phyloP scores from a whole-genome alignment of 2,329 filamentous ascomycete species.

The Colletotrichum viniferum region DNA sequence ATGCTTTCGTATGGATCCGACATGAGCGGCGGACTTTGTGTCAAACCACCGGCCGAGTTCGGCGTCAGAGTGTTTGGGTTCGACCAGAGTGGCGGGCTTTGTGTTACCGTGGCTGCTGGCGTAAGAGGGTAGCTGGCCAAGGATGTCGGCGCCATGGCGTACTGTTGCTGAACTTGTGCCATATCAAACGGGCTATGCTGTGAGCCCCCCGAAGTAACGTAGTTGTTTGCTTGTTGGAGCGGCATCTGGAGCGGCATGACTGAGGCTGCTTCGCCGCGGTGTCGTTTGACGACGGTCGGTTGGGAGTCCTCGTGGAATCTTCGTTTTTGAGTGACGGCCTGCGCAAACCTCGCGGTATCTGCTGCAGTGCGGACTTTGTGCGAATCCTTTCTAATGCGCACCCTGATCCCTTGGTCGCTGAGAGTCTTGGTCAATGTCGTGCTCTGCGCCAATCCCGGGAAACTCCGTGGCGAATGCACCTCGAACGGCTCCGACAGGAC shows the following conservation, averaged over 20 bases:
- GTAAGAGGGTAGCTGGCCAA: background rate
- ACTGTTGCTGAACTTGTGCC: background rate
- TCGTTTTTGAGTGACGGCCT: background rate
- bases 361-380: constrained; percentile 53
- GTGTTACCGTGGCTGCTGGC: background rate
- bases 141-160: background rate
- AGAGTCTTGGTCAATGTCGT: constrained; percentile 76
- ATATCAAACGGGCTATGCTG: background rate
- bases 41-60: background rate
- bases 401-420: constrained; percentile 83
- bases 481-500: constrained; percentile 71
- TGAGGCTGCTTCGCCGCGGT: background rate
- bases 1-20: background rate
- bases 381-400: constrained; percentile 84
- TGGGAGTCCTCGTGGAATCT: background rate
- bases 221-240: background rate
- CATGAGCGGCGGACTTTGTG: background rate
- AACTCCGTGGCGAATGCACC: constrained; percentile 69
- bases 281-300: background rate
- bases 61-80: background rate
- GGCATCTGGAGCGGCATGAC: background rate
- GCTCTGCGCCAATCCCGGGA: constrained; percentile 84
- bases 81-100: background rate
- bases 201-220: background rate
- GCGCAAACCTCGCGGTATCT: constrained; percentile 36